Evolutionary conservation across 768 basidiomycete species (phyloP).

Genomic region (Baorangia bicolor): DNA sequence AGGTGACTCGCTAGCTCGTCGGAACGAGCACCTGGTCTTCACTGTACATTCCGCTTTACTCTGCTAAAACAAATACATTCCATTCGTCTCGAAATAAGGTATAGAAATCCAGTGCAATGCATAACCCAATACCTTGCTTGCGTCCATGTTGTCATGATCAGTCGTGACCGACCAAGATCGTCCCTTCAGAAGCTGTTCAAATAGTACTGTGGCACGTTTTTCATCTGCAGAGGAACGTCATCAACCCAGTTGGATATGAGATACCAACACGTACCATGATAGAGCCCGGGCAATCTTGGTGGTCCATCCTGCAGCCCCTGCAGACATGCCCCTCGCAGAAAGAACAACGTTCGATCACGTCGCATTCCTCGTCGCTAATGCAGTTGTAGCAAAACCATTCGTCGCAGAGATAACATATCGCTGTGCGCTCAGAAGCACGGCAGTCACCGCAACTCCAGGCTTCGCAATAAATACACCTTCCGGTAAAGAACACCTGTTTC

Average conservation of each 20-base stretch:
- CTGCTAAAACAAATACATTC: not conserved
- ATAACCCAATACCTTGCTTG: not conserved
- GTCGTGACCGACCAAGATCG: no score
- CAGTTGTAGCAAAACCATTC: slow-evolving; percentile 7
- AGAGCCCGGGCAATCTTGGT: not conserved
- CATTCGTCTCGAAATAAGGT: not conserved
- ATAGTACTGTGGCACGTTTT: no score
- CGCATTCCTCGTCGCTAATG: not conserved
- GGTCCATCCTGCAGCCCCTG: not conserved
- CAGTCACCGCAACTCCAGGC: slow-evolving; percentile 11
- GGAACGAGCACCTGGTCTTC: not conserved
- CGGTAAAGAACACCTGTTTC: not conserved
- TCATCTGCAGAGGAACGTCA: not conserved
- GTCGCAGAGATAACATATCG: not conserved
- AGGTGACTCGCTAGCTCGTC: not conserved
- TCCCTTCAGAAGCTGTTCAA: not conserved
- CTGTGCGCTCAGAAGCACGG: not conserved
- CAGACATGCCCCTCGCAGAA: slow-evolving; percentile 4
- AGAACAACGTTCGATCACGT: not conserved
- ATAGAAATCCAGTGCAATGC: not conserved
- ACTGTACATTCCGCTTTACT: not conserved
- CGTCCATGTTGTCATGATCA: not conserved
- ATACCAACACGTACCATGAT: not conserved
- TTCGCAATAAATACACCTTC: not conserved
- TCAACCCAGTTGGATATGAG: not conserved